Percentiles rank a stretch among this genome's conserved stretches.
Evolutionary conservation across 2,329 filamentous ascomycete species (phyloP).

Genomic region (Botryotinia calthae): DNA sequence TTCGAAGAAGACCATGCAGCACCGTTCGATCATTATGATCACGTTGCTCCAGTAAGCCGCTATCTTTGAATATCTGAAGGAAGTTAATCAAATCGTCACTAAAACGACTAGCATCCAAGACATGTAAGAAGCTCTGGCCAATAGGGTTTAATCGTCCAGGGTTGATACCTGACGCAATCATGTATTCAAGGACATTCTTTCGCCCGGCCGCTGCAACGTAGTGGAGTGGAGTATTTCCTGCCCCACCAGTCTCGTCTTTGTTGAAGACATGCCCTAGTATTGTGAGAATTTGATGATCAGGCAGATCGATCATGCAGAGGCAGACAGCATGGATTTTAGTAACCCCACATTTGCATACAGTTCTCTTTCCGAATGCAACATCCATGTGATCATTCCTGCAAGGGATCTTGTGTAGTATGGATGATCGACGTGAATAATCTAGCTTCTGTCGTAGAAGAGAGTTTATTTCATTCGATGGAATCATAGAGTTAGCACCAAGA

Average conservation of each 20-base stretch:
- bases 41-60: conserved; percentile 16
- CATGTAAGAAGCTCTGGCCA: conserved; percentile 19
- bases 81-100: conserved; percentile 19
- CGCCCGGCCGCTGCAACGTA: conserved; percentile 19
- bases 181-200: conserved; percentile 12
- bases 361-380: not conserved
- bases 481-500: conserved; percentile 18
- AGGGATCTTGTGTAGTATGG: conserved; percentile 12
- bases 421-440: conserved; percentile 2
- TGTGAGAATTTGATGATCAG: conserved; percentile 12
- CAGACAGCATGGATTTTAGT: conserved; percentile 18
- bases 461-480: conserved; percentile 10
- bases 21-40: conserved; percentile 20
- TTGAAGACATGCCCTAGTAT: not conserved
- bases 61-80: conserved; percentile 10
- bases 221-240: conserved; percentile 18
- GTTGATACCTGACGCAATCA: conserved; percentile 13
- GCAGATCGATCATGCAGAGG: conserved; percentile 13
- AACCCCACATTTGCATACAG: conserved; percentile 14
- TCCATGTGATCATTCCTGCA: conserved; percentile 17
- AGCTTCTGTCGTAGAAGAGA: not conserved
- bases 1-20: conserved; percentile 14
- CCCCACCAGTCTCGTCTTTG: conserved; percentile 11
- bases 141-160: not conserved
- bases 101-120: conserved; percentile 18